Evolutionary conservation across 108 stramenopile species (phyloP), one percentile per base, ranked within the genome.

Genomic region (Cyclotella distinguenda): DNA sequence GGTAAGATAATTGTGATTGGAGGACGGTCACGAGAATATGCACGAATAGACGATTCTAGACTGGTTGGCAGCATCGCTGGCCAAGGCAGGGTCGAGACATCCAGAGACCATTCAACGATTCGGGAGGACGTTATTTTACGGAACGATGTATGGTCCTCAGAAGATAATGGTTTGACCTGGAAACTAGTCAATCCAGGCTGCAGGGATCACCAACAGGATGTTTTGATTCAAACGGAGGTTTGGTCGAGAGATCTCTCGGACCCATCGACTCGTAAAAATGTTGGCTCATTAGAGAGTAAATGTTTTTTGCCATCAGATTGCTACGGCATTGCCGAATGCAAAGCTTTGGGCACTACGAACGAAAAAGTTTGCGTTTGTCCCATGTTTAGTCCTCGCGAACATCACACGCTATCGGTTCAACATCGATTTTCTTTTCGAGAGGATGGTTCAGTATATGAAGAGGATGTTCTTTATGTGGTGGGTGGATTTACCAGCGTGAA

Each of bases 91-190:
- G 35, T 85, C 42, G 79, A 68, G 22, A 63, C 68, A 10, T 44
- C 66, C 13, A 51, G 43, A 36, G 80, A 78, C 4, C 63, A 77
- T 47, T 62, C 72, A 27, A 74, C 78, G 0, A 58, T 60, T 15
- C 78, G 86, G 6, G 87, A 90, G 60, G 66, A 69, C 28, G 36
- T 72, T 18, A 36, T 82, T 19, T 57, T 87, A 18, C 85, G 86
- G 67, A 89, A 87, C 60, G 92, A 93, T 39, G 69, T 93, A 22
- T 93, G 92, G 92, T 72, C 64, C 0, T 82, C 84, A 16, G 60
- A 73, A 38, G 87, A 85, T 53, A 66, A 61, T 18, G 88, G 88
- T n/a, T 13, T 19, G 16, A 65, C 50, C n/a, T 91, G 90, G 90
- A 53, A 55, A 35, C 83, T 89, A 33, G 82, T 87, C 13, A 78